Conservation (phyloP, 345 rosid species). For the Lagerstroemia speciosa region DNA sequence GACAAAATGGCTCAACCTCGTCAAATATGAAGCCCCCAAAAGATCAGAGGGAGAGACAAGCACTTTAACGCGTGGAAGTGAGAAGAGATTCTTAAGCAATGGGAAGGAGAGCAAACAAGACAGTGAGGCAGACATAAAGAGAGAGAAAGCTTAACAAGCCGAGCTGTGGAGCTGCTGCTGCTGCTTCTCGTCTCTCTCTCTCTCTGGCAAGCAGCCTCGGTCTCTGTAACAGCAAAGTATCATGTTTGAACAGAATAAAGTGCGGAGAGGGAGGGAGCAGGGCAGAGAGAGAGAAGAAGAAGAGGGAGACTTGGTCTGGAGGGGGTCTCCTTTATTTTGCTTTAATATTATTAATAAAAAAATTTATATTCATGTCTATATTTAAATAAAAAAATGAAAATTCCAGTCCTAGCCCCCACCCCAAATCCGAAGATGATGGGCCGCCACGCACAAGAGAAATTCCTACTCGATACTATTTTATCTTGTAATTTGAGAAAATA, state of each 20-base stretch:
- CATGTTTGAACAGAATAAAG: constrained; percentile 83
- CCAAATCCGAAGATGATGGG: too few relatives aligned
- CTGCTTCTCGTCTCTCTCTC: constrained; percentile 26
- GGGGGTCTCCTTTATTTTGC: background rate
- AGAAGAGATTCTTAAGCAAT: constrained; percentile 61
- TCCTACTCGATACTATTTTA: too few relatives aligned
- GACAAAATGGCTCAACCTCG: constrained; percentile 18
- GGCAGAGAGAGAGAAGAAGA: constrained; percentile 6
- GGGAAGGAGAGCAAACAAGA: constrained; percentile 35
- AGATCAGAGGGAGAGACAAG: constrained; percentile 16
- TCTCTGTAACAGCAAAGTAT: constrained; percentile 58
- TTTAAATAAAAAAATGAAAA: background rate
- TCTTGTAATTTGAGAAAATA: too few relatives aligned
- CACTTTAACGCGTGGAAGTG: constrained; percentile 57
- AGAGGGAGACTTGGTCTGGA: constrained; percentile 12
- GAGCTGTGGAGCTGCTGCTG: too few relatives aligned
- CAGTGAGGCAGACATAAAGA: constrained; percentile 53
- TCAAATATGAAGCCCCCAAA: constrained; percentile 18
- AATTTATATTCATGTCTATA: background rate
- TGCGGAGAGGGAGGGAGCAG: constrained; percentile 25
- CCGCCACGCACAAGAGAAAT: too few relatives aligned
- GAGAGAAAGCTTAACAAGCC: constrained; percentile 18
- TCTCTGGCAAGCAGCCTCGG: constrained; percentile 50
- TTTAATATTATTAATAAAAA: background rate
- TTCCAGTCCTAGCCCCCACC: background rate